phyloP scores from a whole-genome alignment of 768 basidiomycete genomes.

The Macrolepiota dolichaula region DNA sequence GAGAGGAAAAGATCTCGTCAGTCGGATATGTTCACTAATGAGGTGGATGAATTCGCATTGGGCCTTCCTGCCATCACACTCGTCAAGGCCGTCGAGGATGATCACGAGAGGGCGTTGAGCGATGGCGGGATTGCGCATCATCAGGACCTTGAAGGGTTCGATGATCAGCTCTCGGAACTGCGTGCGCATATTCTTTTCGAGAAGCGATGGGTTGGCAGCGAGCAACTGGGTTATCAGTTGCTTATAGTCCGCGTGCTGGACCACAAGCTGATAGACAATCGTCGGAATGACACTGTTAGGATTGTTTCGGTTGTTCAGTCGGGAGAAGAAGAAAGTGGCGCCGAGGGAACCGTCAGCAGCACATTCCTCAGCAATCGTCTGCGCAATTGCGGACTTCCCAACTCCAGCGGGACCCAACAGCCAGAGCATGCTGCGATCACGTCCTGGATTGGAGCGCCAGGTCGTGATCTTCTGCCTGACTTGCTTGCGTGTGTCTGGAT shows the following conservation, averaged over 20 bases:
- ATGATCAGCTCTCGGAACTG: background rate
- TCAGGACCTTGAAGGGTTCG: background rate
- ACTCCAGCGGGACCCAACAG: slow-evolving; percentile 6
- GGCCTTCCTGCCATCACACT: background rate
- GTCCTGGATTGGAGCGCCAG: background rate
- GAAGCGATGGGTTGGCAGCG: background rate
- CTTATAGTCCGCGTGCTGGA: background rate
- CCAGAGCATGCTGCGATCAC: slow-evolving; percentile 5
- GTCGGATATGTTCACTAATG: background rate
- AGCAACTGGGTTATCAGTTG: background rate
- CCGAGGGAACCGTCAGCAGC: background rate
- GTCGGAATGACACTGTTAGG: background rate
- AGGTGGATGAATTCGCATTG: slow-evolving; percentile 1
- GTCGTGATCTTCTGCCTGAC: background rate
- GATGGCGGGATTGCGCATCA: background rate
- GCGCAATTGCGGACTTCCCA: slow-evolving; percentile 8
- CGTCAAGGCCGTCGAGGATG: slow-evolving; percentile 4
- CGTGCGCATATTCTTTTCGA: background rate
- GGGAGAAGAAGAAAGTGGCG: slow-evolving; percentile 8
- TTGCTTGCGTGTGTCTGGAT: background rate
- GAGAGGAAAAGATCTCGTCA: background rate
- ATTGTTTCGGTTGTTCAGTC: background rate
- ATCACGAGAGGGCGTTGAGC: background rate
- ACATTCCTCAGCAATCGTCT: slow-evolving; percentile 2
- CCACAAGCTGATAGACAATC: background rate